Evolutionary conservation across 73 alveolate genomes (phyloP), one percentile per base, ranked within the genome.

Genomic region (Paramecium tetraurelia): DNA sequence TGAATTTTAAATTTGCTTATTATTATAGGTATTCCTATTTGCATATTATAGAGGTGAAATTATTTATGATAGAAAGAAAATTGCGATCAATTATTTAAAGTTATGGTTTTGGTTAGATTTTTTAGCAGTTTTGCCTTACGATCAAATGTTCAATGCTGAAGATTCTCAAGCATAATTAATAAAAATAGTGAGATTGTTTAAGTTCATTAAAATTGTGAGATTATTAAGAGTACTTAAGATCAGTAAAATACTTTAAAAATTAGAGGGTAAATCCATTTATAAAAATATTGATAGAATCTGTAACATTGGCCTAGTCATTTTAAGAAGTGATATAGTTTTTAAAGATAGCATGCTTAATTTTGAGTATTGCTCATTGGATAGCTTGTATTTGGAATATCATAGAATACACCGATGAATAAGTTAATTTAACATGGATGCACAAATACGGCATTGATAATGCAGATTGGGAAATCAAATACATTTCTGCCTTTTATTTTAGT

Each of bases 61-160:
- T 59, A 89, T 95, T 16, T 76, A 58, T 24, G 92, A 92, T 21
- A 29, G 93, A 71, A 86, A 86, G 22, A 36, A 29, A 22, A 95
- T 96, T 8, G 96, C 96, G 9, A 69, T 41, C 63, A 77, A 59
- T 36, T 96, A 96, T 85, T 21, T 95, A 50, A 33, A 38, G 31
- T 77, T 90, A 7, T 59, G 97, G 89, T 95, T 96, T 85, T 95
- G 97, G 97, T 70, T 96, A 12, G 98, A 95, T 68, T 33, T 96
- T 20, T 75, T 95, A 27, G 96, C 98, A 43, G 93, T 96, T 3
- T 43, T 96, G 9, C 98, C 98, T 8, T 96, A 90, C 29, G 88
- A 90, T 53, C 18, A 53, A 18, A 27, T 92, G 11, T 29, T 50
- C 21, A 85, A 18, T 1, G 72, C 14, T 14, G 93, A 85, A 11